Evolutionary conservation across 305 asterid genomes (phyloP).

Genomic region (Fraxinus velutina): DNA sequence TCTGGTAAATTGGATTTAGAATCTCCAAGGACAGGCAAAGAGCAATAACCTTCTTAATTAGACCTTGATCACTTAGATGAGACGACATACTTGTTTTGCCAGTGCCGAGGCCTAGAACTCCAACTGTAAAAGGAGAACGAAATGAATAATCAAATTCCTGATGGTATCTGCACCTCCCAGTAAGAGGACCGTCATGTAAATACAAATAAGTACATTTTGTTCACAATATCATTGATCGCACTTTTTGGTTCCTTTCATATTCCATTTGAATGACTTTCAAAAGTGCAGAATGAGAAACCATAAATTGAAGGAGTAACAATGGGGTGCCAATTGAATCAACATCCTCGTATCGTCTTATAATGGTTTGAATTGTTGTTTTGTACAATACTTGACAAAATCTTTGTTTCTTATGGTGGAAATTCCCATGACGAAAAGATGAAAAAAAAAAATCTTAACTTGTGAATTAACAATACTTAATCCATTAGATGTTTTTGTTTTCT

Average conservation of each 20-base stretch:
- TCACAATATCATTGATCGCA: neutral
- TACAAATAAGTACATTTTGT: too few species aligned
- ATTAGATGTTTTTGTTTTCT: neutral
- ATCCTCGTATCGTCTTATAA: neutral
- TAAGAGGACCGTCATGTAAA: neutral
- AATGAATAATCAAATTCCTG: neutral
- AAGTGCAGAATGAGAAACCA: too few species aligned
- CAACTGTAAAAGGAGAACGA: neutral
- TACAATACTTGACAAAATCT: neutral
- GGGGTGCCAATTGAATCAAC: too few species aligned
- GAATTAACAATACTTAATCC: neutral
- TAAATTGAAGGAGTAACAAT: too few species aligned
- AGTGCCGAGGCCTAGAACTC: neutral
- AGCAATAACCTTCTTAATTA: neutral
- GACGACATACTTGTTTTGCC: neutral
- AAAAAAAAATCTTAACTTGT: neutral
- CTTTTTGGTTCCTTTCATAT: neutral
- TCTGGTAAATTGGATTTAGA: neutral
- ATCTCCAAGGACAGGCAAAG: neutral
- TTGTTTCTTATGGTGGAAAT: neutral
- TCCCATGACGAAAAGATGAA: neutral
- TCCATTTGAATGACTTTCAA: too few species aligned
- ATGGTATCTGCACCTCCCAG: neutral
- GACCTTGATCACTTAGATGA: neutral
- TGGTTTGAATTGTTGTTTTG: neutral